phyloP scores from a whole-genome alignment of 805 yeast genomes.

The Kuraishia ogatae region DNA sequence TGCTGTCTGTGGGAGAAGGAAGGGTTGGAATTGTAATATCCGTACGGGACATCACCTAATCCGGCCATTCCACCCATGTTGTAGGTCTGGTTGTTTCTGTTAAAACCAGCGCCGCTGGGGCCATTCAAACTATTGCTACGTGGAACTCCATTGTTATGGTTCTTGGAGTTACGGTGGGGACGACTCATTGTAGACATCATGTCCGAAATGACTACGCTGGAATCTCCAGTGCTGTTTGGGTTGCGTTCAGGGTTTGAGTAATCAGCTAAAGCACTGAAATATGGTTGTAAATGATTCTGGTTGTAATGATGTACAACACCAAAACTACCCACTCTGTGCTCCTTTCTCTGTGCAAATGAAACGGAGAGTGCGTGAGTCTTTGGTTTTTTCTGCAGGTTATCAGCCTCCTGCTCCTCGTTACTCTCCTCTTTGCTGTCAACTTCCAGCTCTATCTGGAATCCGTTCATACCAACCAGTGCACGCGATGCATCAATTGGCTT shows the following conservation, averaged over 20 bases:
- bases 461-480: constrained; percentile 61
- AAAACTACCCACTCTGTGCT: constrained; percentile 32
- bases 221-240: not conserved
- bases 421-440: not conserved
- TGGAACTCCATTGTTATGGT: constrained; percentile 1
- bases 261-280: constrained; percentile 2
- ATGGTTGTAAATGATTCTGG: constrained; percentile 20
- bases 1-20: constrained; percentile 1
- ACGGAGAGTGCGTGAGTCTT: constrained; percentile 51
- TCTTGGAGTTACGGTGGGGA: constrained; percentile 5
- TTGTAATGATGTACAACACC: constrained; percentile 25
- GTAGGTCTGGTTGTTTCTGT: not conserved
- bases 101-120: constrained; percentile 1
- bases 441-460: constrained; percentile 26
- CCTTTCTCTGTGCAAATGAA: constrained; percentile 71
- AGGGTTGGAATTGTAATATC: constrained; percentile 1
- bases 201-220: constrained; percentile 1
- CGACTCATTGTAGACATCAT: not conserved
- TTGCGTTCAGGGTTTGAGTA: constrained; percentile 4
- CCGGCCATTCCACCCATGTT: not conserved
- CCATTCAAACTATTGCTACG: constrained; percentile 5
- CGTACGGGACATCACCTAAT: not conserved
- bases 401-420: not conserved
- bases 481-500: constrained; percentile 56
- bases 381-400: not conserved